Evolutionary conservation across 305 asterid genomes (phyloP), one percentile per base, ranked within the genome.

Genomic region (Fraxinus nigra): DNA sequence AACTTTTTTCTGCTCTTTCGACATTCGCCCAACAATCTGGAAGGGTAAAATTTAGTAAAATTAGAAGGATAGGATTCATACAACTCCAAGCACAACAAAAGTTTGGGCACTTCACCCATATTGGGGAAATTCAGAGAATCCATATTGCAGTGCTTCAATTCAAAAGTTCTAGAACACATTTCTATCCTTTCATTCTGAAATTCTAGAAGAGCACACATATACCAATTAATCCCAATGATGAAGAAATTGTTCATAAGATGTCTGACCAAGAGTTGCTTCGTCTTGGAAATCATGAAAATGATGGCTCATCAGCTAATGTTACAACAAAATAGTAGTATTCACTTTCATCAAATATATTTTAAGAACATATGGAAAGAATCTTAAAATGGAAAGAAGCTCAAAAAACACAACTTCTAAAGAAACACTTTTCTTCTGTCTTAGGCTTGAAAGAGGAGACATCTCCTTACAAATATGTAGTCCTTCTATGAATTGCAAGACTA

Each of bases 1-100:
- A 81, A 88, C 81, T 84, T 85, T 93, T 83, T 84, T 92, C 90
- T 92, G 95, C 87, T 94, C 95, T 20, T 83, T 80, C 5, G 97
- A 82, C 99, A 97, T 94, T 37, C 59, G 26, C 79, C 65, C 95
- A 8, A 94, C 95, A 63, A 85, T 82, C 98, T 94, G 90, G 30
- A 84, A 43, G 72, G 54, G 22, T 16, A 46, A 65, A 78, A 75
- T 70, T 51, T 32, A 33, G 59, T 32, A 67, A 80, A 30, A 40
- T 61, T 69, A 30, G 11, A 69, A 69, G 37, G 40, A 28, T 13
- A 67, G 1, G 32, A 61, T 61, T 61, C 70, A 61, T 61, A 61
- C 30, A 59, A 59, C 69, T 59, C 69, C 72, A 63, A 63, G 72
- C 33, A 63, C 34, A 24, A 61, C 33, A 63, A 24, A 63, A 63